A percentile compares a stretch with the other conserved stretches of the same genome.
These are phyloP conservation scores for Blastobotrys muscicola DNA, from an alignment of 805 yeast genomes.

Conservation along the genomic window DNA sequence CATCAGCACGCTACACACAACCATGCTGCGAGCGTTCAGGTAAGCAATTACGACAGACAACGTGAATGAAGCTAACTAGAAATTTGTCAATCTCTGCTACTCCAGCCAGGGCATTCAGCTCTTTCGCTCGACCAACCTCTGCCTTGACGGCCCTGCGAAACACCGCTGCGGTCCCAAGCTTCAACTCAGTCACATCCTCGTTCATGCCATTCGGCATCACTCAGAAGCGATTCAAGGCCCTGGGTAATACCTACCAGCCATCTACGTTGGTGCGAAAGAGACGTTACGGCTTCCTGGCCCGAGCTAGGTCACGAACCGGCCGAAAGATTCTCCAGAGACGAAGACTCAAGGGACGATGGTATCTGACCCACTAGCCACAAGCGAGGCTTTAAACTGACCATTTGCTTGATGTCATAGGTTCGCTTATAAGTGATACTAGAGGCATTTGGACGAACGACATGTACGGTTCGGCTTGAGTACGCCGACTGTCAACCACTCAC, in stretches of 20 bases:
- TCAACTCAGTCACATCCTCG: slow-evolving; percentile 8
- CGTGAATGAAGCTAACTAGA: background rate
- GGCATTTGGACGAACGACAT: too few relatives aligned
- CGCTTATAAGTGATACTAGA: too few relatives aligned
- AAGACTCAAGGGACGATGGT: slow-evolving; percentile 89
- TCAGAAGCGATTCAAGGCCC: slow-evolving; percentile 67
- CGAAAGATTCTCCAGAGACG: slow-evolving; percentile 71
- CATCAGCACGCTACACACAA: too few relatives aligned
- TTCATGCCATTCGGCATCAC: slow-evolving; percentile 2
- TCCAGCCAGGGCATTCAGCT: too few relatives aligned
- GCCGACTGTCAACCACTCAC: too few relatives aligned
- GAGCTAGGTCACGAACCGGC: slow-evolving; percentile 66
- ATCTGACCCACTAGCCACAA: slow-evolving; percentile 55
- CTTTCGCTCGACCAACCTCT: background rate
- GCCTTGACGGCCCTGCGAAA: slow-evolving; percentile 1
- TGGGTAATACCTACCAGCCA: slow-evolving; percentile 96
- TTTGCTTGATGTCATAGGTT: background rate
- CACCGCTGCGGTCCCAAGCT: slow-evolving; percentile 5
- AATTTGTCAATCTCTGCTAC: background rate
- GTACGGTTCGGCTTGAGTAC: too few relatives aligned
- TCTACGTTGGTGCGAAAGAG: slow-evolving; percentile 84
- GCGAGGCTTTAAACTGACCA: background rate
- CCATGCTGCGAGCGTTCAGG: too few relatives aligned
- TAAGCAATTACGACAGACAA: background rate
- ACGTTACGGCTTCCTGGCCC: slow-evolving; percentile 78